Evolutionary conservation across 257 asterid species (phyloP), one percentile per base, ranked within the genome.

Genomic region (Solanum bukasovii): DNA sequence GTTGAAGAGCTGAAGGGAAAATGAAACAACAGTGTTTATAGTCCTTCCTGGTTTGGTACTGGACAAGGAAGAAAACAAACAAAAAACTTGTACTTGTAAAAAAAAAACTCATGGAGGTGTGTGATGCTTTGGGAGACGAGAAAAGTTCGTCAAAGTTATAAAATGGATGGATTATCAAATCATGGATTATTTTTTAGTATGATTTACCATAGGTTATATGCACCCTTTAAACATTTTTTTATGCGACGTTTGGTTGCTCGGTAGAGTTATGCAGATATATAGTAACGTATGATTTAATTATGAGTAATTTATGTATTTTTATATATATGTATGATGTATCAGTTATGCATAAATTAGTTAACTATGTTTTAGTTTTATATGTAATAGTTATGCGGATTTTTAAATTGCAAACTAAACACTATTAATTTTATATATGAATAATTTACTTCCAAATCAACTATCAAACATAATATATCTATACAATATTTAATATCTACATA

Each of bases 101-200:
- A 37, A 81, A 16, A 71, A 2, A 34, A 21, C 31, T 37, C 83
- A 37, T 75, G 83, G 83, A 75, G 83, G 31, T 86, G 86, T 84
- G 72, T 73, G 83, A n/a, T 27, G 91, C 91, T 85, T 94, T 87
- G 95, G 95, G 89, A 92, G 86, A 49, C 86, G 93, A 82, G 90
- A 89, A 88, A 91, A 86, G 89, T n/a, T 12, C 88, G 79, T 79
- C 86, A 85, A 35, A 78, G 89, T 88, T 83, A 75, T 37, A 71
- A 46, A 29, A 29, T 29, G 85, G 31, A 20, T 49, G 85, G 68
- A 46, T 46, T 46, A 81, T 46, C 67, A 79, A 44, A 8, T 79
- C 38, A 44, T 79, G 2, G 52, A 44, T 44, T 44, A 44, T 4
- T 42, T 79, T 44, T 77, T 44, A 65, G 72, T 70, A 59, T 23